A percentile compares a stretch with the other conserved stretches of the same genome.
phyloP scores from a whole-genome alignment of 176 grass and related monocot species.

The Saccharum spontaneum region DNA sequence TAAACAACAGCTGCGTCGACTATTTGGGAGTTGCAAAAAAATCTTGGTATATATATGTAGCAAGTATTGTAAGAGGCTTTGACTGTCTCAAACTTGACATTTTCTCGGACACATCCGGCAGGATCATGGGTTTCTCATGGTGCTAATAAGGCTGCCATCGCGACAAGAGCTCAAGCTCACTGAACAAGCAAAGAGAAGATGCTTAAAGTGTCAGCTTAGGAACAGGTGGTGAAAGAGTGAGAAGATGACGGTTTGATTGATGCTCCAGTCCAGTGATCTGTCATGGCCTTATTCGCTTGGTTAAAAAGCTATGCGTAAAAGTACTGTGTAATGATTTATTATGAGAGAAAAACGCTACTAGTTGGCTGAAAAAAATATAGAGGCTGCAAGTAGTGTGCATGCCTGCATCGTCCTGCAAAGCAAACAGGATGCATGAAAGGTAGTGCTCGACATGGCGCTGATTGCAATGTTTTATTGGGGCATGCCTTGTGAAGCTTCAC shows the following conservation, averaged over 20 bases:
- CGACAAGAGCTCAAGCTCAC: constrained; percentile 16
- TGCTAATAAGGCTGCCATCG: constrained; percentile 60
- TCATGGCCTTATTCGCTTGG: no score
- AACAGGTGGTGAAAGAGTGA: constrained; percentile 8
- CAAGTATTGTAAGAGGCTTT: constrained; percentile 46
- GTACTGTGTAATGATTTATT: no score
- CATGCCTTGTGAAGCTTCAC: background rate
- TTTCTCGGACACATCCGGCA: constrained; percentile 80
- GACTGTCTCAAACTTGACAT: constrained; percentile 51
- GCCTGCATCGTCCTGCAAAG: constrained; percentile 18
- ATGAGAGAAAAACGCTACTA: no score
- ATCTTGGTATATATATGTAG: background rate
- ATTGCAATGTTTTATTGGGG: background rate
- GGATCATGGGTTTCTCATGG: constrained; percentile 58
- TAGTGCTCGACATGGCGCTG: background rate
- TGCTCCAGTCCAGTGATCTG: background rate
- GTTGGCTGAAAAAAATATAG: background rate
- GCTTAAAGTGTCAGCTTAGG: constrained; percentile 40
- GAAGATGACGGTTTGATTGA: background rate
- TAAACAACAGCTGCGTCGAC: background rate
- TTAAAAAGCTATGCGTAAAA: no score
- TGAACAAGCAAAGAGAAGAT: constrained; percentile 88
- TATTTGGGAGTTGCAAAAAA: background rate
- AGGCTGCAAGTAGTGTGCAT: background rate
- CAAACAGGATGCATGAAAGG: background rate